Conservation (phyloP, 768 basidiomycete species). For the Hortiboletus campestris region DNA sequence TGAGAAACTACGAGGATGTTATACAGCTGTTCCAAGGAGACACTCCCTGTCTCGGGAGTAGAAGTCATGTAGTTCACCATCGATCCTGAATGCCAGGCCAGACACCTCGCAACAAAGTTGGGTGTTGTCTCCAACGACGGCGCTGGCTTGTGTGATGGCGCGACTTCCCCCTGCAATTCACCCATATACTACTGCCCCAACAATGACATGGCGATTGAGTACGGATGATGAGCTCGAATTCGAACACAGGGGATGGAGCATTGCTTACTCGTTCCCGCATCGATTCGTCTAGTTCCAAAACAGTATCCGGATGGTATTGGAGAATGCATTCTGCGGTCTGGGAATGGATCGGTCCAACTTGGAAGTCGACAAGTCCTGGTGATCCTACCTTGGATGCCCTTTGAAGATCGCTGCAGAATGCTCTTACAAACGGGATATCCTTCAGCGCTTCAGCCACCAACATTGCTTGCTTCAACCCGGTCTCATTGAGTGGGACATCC, state of each 20-base stretch:
- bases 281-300: slow-evolving; percentile 42
- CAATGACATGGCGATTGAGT: background rate
- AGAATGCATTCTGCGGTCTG: slow-evolving; percentile 71
- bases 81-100: slow-evolving; percentile 59
- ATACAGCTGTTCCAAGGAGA: slow-evolving; percentile 29
- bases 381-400: slow-evolving; percentile 61
- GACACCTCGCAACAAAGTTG: slow-evolving; percentile 47
- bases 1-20: slow-evolving; percentile 63
- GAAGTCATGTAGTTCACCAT: slow-evolving; percentile 36
- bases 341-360: background rate
- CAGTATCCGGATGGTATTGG: slow-evolving; percentile 46
- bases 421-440: slow-evolving; percentile 52
- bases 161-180: slow-evolving; percentile 51
- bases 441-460: slow-evolving; percentile 54
- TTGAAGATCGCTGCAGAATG: slow-evolving; percentile 69
- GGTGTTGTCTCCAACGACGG: slow-evolving; percentile 28
- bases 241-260: background rate
- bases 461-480: slow-evolving; percentile 58
- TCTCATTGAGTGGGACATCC: slow-evolving; percentile 64
- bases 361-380: background rate
- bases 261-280: slow-evolving; percentile 65
- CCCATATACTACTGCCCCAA: slow-evolving; percentile 52
- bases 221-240: background rate
- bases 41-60: slow-evolving; percentile 12
- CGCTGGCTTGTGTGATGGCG: slow-evolving; percentile 13